Base-by-base conservation (phyloP, 1,284 basidiomycete species). In the Fomitopsis palustris region DNA sequence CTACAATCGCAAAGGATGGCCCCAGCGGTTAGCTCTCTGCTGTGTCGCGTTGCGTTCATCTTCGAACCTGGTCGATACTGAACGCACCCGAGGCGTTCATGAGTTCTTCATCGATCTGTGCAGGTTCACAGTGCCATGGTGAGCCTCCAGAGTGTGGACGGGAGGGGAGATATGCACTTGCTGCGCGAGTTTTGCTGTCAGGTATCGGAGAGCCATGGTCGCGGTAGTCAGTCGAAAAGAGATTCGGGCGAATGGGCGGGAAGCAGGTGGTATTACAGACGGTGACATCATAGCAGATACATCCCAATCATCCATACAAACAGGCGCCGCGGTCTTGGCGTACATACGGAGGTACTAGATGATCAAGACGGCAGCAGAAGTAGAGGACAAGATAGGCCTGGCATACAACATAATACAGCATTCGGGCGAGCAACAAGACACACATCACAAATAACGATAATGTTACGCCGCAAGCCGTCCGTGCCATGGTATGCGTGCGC, bases 101-200 rank as follows among this genome's bases (percentile, higher is more conserved):
- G 57, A 97, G 85, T 71, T 96, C 92, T 67, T 93, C 90, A 69
- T 97, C 95, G 62, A 97, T 95, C 91, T 95, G 62, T 37, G 6
- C 37, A 66, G 39, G 17, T 9, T 59, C 49, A 31, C 14, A 57
- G 45, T 57, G 37, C 23, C 51, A 61, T 31, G 9, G 52, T 61
- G 47, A 57, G 59, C 37, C 23, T 37, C 39, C 43, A 17, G 23
- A 39, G 51, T 21, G 29, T 29, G 33, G n/a, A 49, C 31, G 23
- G 17, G 47, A n/a, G 25, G 21, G 19, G 16, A 43, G n/a, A 33
- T 14, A 43, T 47, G 60, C 63, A 89, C 92, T 78, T 93, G 90
- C 74, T 94, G 92, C 17, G 93, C 92, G 60, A 93, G 75, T 69
- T 80, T 87, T 51, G 92, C 87, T 25, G 89, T 86, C 45, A 95